Evolutionary conservation across 2,329 filamentous ascomycete genomes (phyloP), one percentile per base, ranked within the genome.

Genomic region (Ophidiomyces ophidiicola): DNA sequence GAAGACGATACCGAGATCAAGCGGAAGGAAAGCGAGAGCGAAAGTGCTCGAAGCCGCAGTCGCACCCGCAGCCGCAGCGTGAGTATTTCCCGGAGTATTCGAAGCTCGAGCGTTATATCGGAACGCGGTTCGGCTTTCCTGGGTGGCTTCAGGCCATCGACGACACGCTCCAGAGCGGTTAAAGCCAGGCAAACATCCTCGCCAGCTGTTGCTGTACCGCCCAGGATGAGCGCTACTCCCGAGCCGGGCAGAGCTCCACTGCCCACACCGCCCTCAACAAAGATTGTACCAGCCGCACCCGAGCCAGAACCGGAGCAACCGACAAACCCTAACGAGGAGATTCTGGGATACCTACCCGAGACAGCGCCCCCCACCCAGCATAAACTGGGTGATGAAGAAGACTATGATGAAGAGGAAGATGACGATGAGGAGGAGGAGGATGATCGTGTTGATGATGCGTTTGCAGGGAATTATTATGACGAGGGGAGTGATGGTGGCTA

Each of bases 401-500:
- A 48, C 3, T 42, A 53, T 5, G 48, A 49, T 14, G 49, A 48
- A 10, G 46, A 48, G 2, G 57, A 60, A 0, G 53, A 58, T 1
- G 55, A 57, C 15, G 59, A 55, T 1, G 53, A 52, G 1, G 53
- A 57, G 6, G 52, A 57, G 2, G 56, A 56, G 28, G 46, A 46
- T 2, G 54, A 56, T 39, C 52, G 51, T 12, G 32, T 61, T 23
- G 55, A 61, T 5, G 57, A 51, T 26, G 55, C 59, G 5, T 59
- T 63, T 47, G 54, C 58, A 17, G 60, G 60, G 6, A 50, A 52
- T 5, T 63, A 61, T 44, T 46, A 49, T 26, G 45, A 46, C 31
- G 54, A 56, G 18, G 53, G 46, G n/a, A 55, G 53, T 37, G 58
- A 60, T 31, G 55, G 52, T 36, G 57, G 58, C 33, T 55, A 60